These are phyloP conservation scores for Gardenia jasminoides DNA, from an alignment of 257 asterid genomes.

Conservation along the genomic window DNA sequence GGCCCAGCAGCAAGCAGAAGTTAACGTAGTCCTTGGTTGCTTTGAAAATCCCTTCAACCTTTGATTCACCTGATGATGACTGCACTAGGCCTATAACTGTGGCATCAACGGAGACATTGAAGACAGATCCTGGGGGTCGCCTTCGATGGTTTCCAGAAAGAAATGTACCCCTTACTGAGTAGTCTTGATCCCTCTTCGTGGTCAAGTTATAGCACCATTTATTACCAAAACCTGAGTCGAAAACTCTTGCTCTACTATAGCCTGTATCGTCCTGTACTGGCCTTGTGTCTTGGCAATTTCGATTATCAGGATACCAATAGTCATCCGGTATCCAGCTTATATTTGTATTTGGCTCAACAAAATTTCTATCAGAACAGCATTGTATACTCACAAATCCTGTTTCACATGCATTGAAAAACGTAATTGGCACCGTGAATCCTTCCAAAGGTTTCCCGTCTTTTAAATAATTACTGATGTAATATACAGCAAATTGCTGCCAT, in stretches of 20 bases:
- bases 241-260: slow-evolving; percentile 35
- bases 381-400: slow-evolving; percentile 53
- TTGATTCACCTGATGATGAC: slow-evolving; percentile 15
- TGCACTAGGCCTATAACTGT: slow-evolving; percentile 42
- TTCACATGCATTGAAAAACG: background rate
- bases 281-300: slow-evolving; percentile 38
- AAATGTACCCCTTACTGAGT: slow-evolving; percentile 52
- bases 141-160: slow-evolving; percentile 36
- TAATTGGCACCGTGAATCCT: background rate
- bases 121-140: slow-evolving; percentile 24
- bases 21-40: slow-evolving; percentile 40
- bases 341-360: slow-evolving; percentile 26
- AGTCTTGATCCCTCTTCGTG: slow-evolving; percentile 37
- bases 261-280: slow-evolving; percentile 23
- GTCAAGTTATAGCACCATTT: slow-evolving; percentile 57
- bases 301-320: slow-evolving; percentile 39
- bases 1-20: slow-evolving; percentile 47
- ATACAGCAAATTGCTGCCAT: background rate
- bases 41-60: slow-evolving; percentile 44
- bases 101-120: slow-evolving; percentile 40
- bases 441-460: background rate
- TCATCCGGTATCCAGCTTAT: slow-evolving; percentile 42
- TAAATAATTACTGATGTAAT: background rate
- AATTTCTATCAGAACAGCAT: slow-evolving; percentile 37
- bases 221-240: slow-evolving; percentile 29